Base-by-base conservation (phyloP, 257 asterid genomes). In the Solanum appendiculatum region DNA sequence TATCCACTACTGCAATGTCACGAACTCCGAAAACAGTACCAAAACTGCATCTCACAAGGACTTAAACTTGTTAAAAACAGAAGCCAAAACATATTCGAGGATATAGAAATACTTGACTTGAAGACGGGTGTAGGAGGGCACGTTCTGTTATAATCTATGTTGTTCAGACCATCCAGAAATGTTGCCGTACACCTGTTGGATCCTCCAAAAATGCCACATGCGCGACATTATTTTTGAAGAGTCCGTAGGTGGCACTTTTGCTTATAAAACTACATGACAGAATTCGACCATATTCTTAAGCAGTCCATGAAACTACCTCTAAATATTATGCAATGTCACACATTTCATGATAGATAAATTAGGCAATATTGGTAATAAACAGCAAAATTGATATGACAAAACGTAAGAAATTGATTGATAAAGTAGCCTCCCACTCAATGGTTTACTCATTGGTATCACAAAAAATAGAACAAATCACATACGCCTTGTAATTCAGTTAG, bases 11-110 rank as follows among this genome's bases (percentile, higher is more conserved):
- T 51, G 77, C 84, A 66, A 85, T 54, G 48, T 82, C 66, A 78
- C 60, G 7, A 87, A n/a, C 70, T 66, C 88, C 29, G 2, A 36
- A 72, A 34, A 10, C 81, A 72, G 81, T 42, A 72, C 27, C 7
- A 89, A 37, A 89, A 83, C 90, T 90, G 87, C 83, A 66, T 42
- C 5, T 40, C 46, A 85, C 83, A 46, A 69, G 63, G 15, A 42
- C 39, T 44, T 25, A 78, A 1, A 63, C 15, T 42, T 77, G 0
- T 78, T 15, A 42, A 25, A 64, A 31, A 16, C 11, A n/a, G 83
- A 78, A 25, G 1, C 16, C 25, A 25, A 44, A 42, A 42, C 84
- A 78, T 44, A 78, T 78, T 44, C 34, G 1, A 78, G 9, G 84
- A 78, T 78, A 42, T 42, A 16, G 63, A 5, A 77, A 77, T 25